Conservation (phyloP, 306 rosid genomes). For the Hippophae tibetana region DNA sequence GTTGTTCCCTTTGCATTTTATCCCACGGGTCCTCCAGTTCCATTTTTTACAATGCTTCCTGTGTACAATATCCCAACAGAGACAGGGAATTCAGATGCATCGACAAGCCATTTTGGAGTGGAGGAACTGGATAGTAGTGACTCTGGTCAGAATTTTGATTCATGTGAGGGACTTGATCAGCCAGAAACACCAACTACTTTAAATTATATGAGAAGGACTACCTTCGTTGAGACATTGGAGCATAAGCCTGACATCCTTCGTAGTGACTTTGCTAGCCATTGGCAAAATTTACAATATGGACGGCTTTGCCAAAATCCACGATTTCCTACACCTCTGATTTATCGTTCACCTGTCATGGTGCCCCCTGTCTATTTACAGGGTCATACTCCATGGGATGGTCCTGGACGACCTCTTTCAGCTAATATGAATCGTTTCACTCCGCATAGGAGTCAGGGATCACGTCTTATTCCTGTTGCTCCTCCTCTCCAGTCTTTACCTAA, state of each 20-base stretch:
- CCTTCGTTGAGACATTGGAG: constrained; percentile 37
- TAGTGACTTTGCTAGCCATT: constrained; percentile 77
- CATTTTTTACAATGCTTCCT: constrained; percentile 75
- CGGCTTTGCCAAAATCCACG: constrained; percentile 58
- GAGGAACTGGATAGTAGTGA: constrained; percentile 53
- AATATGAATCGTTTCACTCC: constrained; percentile 49
- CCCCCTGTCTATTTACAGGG: constrained; percentile 87
- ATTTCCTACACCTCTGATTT: constrained; percentile 38
- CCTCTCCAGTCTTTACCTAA: constrained; percentile 61
- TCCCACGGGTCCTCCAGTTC: constrained; percentile 97
- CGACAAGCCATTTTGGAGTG: constrained; percentile 49
- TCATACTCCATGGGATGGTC: constrained; percentile 79
- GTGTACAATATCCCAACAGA: constrained; percentile 56
- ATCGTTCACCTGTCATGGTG: constrained; percentile 49
- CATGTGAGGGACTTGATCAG: constrained; percentile 36
- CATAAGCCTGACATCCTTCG: constrained; percentile 69
- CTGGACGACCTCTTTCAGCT: constrained; percentile 72
- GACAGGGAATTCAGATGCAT: constrained; percentile 46
- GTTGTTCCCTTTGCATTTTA: constrained; percentile 57
- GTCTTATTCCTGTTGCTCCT: constrained; percentile 49
- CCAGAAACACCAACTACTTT: constrained; percentile 47
- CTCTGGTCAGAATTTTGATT: constrained; percentile 55
- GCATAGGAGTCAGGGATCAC: constrained; percentile 61
- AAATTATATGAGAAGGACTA: constrained; percentile 33
- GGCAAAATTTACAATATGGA: constrained; percentile 73